Evolutionary conservation across 108 stramenopile genomes (phyloP), one percentile per base, ranked within the genome.

Genomic region (Fistulifera pelliculosa): DNA sequence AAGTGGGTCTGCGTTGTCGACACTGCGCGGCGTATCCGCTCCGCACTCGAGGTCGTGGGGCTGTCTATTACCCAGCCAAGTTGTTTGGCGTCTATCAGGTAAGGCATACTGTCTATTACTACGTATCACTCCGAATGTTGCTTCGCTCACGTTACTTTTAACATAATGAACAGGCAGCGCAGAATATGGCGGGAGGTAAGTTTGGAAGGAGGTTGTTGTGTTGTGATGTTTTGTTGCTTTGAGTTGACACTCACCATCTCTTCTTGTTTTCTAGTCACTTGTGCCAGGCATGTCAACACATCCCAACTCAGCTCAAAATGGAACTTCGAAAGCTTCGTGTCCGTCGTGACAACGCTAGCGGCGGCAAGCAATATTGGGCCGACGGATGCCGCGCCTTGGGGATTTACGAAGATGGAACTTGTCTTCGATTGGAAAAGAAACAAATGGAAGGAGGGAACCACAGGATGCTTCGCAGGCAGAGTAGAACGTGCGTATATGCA

Each of bases 1-100:
- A 82, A 61, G 76, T 77, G 15, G 80, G 80, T 5, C 69, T 82
- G 1, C 70, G 74, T 42, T 82, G 80, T 41, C 71, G 56, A 12
- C 80, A 82, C 54, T 82, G 80, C 47, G 54, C 58, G 12, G 26
- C 11, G 27, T 45, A 66, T 22, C 71, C 75, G 16, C 58, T 64
- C 17, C 55, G 52, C 31, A 58, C 57, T 21, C 47, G 80, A 17
- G 80, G 76, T 19, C 66, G 62, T 51, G 76, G 75, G 13, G 57
- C 76, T 38, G 73, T 74, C 3, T 81, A 81, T 52, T 81, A 71
- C 56, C 80, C 75, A 14, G 39, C 70, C 16, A 69, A 64, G 16
- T 59, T 77, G 17, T 38, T 53, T 41, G 64, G 68, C 1, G 52
- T 74, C 27, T 77, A 76, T 56, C 80, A 82, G n/a, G n/a, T n/a